A percentile compares a stretch with the other conserved stretches of the same genome.
phyloP scores from a whole-genome alignment of 345 rosid genomes.

The Populus alba region DNA sequence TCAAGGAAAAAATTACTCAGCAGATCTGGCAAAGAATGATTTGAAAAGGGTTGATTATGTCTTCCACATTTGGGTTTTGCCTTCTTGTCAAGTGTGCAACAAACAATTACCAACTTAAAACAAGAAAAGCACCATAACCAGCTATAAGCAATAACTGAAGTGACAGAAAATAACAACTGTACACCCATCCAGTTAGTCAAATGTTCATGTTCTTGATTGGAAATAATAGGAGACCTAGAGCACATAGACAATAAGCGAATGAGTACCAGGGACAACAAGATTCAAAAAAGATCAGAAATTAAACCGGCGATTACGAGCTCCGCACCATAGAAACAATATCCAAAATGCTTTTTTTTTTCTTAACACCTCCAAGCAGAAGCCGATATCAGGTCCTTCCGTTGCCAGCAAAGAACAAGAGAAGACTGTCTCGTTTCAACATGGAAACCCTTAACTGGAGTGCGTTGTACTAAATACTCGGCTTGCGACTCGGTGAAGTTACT shows the following conservation, averaged over 20 bases:
- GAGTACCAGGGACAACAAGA: slow-evolving; percentile 28
- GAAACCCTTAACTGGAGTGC: slow-evolving; percentile 21
- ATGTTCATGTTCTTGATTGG: slow-evolving; percentile 35
- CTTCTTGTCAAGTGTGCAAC: slow-evolving; percentile 28
- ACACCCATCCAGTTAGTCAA: slow-evolving; percentile 40
- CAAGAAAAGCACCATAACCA: neutral
- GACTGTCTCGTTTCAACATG: slow-evolving; percentile 29
- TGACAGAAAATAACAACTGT: slow-evolving; percentile 24
- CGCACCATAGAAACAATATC: slow-evolving; percentile 28
- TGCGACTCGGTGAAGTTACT: slow-evolving; percentile 32
- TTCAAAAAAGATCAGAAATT: slow-evolving; percentile 31
- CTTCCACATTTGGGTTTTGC: slow-evolving; percentile 6
- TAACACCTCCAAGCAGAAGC: slow-evolving; percentile 35
- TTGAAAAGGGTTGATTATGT: neutral
- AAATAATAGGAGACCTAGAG: slow-evolving; percentile 39
- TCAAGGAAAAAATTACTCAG: neutral
- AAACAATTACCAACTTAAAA: slow-evolving; percentile 11
- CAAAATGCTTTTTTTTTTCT: neutral
- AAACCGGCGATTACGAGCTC: slow-evolving; percentile 25
- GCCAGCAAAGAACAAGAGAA: slow-evolving; percentile 30
- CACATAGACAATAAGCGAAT: slow-evolving; percentile 48
- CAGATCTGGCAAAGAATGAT: neutral
- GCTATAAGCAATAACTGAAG: slow-evolving; percentile 18
- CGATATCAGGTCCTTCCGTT: slow-evolving; percentile 24
- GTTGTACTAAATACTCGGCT: slow-evolving; percentile 29